Evolutionary conservation across 306 rosid species (phyloP).

Genomic region (Medicago arabica): DNA sequence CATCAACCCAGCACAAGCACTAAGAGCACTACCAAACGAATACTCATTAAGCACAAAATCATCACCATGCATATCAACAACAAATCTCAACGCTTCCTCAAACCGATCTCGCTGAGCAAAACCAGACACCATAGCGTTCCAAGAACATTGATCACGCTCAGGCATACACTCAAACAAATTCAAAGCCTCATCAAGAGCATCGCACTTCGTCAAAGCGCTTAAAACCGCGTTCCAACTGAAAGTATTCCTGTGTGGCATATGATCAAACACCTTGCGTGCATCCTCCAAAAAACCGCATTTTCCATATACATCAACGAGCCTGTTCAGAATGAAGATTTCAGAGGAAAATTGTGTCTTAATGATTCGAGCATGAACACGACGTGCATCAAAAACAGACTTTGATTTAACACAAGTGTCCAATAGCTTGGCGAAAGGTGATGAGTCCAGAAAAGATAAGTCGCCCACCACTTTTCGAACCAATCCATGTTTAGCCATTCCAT

Average conservation of each 20-base stretch:
- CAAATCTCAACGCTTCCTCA: slow-evolving; percentile 53
- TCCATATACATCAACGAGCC: slow-evolving; percentile 53
- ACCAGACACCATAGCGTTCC: slow-evolving; percentile 63
- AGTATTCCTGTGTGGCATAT: slow-evolving; percentile 52
- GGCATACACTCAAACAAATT: slow-evolving; percentile 52
- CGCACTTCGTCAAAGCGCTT: slow-evolving; percentile 44
- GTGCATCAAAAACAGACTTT: slow-evolving; percentile 39
- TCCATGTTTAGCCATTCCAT: slow-evolving; percentile 54
- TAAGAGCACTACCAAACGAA: slow-evolving; percentile 61
- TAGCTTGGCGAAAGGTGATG: slow-evolving; percentile 51
- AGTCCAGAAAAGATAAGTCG: slow-evolving; percentile 51
- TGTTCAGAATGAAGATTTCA: slow-evolving; percentile 54
- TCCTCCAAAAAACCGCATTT: slow-evolving; percentile 49
- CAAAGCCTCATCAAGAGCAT: slow-evolving; percentile 55
- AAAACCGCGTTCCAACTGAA: slow-evolving; percentile 57
- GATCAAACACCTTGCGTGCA: slow-evolving; percentile 52
- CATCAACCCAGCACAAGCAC: slow-evolving; percentile 60
- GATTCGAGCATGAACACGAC: slow-evolving; percentile 53
- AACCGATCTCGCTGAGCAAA: slow-evolving; percentile 50
- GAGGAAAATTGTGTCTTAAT: slow-evolving; percentile 53
- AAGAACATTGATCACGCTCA: slow-evolving; percentile 61
- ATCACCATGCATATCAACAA: slow-evolving; percentile 53
- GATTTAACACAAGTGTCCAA: slow-evolving; percentile 54
- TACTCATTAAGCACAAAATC: slow-evolving; percentile 56
- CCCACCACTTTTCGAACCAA: slow-evolving; percentile 45